Percentiles rank a stretch among this genome's conserved stretches.
These are phyloP conservation scores for Lablab purpureus DNA, from an alignment of 306 rosid genomes.

Conservation along the genomic window DNA sequence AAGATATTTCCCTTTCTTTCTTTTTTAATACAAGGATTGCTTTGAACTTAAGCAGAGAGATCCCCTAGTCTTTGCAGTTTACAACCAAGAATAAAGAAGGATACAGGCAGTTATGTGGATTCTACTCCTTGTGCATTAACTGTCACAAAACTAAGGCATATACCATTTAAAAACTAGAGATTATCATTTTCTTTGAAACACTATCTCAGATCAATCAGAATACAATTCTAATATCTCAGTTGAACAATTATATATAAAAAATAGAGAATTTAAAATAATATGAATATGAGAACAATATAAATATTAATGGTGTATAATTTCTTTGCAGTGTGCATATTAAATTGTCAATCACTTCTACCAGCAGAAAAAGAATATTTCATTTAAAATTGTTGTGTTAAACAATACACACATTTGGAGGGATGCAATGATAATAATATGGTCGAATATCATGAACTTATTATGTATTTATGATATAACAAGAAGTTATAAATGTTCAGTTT, in stretches of 20 bases:
- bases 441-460: conserved; percentile 5
- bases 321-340: conserved; percentile 25
- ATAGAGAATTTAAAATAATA: neutral
- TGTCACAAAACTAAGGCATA: conserved; percentile 7
- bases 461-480: neutral
- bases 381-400: neutral
- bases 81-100: neutral
- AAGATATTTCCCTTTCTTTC: neutral
- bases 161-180: neutral
- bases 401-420: conserved; percentile 12
- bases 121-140: conserved; percentile 1
- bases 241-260: neutral
- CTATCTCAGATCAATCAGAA: conserved; percentile 7
- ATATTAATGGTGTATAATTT: neutral
- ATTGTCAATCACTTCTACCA: conserved; percentile 24
- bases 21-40: conserved; percentile 14
- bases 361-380: conserved; percentile 28
- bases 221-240: neutral
- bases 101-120: neutral
- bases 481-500: conserved; percentile 50
- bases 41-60: neutral
- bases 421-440: conserved; percentile 18
- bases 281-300: neutral
- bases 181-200: conserved; percentile 20
- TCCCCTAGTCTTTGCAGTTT: neutral